Percentiles rank a stretch among this genome's conserved stretches.
Evolutionary conservation across 306 rosid genomes (phyloP).

Genomic region (Vachellia pachyceras): DNA sequence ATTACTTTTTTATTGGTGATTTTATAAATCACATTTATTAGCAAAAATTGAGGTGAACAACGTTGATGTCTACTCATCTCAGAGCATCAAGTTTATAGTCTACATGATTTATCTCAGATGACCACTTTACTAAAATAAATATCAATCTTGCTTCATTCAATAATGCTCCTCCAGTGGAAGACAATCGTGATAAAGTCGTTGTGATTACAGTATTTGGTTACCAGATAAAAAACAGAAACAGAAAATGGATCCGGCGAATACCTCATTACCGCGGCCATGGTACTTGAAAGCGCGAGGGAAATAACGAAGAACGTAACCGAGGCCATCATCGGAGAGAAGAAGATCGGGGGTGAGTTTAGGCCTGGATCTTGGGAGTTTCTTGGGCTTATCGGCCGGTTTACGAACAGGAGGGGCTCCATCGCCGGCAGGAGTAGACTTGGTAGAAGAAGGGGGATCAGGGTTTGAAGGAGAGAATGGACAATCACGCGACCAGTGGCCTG

Average conservation of each 20-base stretch:
- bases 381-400: conserved; percentile 53
- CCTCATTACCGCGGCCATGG: conserved; percentile 93
- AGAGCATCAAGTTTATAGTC: background rate
- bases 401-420: background rate
- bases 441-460: conserved; percentile 45
- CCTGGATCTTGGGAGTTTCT: conserved; percentile 61
- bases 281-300: conserved; percentile 83
- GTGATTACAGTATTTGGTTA: background rate
- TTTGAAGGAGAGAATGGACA: conserved; percentile 71
- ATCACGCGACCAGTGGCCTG: conserved; percentile 99
- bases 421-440: background rate
- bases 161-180: background rate
- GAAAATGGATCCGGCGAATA: conserved; percentile 5
- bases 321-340: conserved; percentile 91
- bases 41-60: background rate
- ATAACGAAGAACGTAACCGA: conserved; percentile 92
- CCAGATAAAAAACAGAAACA: background rate
- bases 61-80: background rate
- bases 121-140: background rate
- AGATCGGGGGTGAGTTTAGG: conserved; percentile 90
- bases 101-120: background rate
- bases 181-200: background rate
- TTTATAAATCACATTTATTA: background rate
- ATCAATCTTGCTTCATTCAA: background rate
- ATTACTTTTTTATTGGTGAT: background rate